Base-by-base conservation (phyloP, 331 rosid genomes). In the Cydonia oblonga region DNA sequence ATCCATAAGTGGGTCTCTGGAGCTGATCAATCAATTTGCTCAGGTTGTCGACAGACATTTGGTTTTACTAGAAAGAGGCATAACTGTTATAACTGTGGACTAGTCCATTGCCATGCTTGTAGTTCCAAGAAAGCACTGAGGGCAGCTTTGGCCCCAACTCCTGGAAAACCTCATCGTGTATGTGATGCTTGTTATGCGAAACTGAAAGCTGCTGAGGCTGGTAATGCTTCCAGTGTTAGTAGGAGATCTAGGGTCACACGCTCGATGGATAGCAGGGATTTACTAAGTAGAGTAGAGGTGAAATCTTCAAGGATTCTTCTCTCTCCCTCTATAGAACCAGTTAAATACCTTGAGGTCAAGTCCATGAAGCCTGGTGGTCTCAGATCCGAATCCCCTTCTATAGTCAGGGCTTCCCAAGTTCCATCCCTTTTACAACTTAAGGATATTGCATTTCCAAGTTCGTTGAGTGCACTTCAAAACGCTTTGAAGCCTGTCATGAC, bases 11-110 rank as follows among this genome's bases (percentile, higher is more conserved):
- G 98, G 98, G 81, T 89, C 66, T 85, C 93, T 25, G 97, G 96
- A 69, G 96, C 88, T 72, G 98, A 95, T 81, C 98, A 95, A 72
- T 89, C 98, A 33, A 61, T 81, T 79, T 95, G 97, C 85, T 84
- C 90, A 59, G 97, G 90, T 64, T 95, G 98, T 77, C 88, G 97
- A 19, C 98, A 88, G 71, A 86, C 96, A 56, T 95, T 95, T 81
- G 97, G 98, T 70, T 95, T 95, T 75, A 95, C 98, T 49, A 82
- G 89, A 78, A 95, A 91, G 89, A 84, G 97, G 81, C 98, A 89
- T 73, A 89, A 91, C 53, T 95, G 98, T 74, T 91, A 95, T 75
- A 81, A 91, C 69, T 95, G 98, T 75, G 98, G 98, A 66, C 73
- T 95, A 74, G 96, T 91, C 57, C 89, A 82, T 83, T 95, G 98